Conservation (phyloP, 169 alveolate species). For the Cyclospora cayetanensis region DNA sequence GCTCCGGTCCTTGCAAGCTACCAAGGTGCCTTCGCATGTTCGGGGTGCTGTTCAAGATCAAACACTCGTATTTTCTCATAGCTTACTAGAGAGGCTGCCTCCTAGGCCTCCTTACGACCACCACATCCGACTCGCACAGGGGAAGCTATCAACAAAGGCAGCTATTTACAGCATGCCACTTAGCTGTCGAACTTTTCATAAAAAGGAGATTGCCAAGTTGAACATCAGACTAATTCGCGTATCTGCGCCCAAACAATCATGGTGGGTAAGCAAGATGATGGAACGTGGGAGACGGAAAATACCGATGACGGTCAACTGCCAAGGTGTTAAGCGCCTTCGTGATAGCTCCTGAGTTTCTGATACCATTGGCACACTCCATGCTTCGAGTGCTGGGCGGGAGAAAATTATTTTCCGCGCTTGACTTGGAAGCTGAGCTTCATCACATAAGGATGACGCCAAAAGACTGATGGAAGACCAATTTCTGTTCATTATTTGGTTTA, state of each 20-base stretch:
- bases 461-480: not conserved
- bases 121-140: not conserved
- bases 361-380: not conserved
- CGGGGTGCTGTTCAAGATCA: not conserved
- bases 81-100: not conserved
- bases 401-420: too few species aligned
- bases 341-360: not conserved
- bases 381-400: not conserved
- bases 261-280: not conserved
- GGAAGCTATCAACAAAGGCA: not conserved
- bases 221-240: not conserved
- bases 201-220: not conserved
- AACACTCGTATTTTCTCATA: too few species aligned
- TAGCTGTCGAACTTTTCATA: not conserved
- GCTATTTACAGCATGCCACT: not conserved
- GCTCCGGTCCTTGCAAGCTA: not conserved
- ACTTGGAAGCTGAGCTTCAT: not conserved
- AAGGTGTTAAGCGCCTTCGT: not conserved
- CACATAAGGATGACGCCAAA: not conserved
- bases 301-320: not conserved
- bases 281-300: not conserved
- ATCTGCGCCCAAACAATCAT: not conserved
- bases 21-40: not conserved
- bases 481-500: not conserved
- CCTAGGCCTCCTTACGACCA: conserved; percentile 29